Conservation (phyloP, 768 basidiomycete species). For the Psilocybe azurescens region DNA sequence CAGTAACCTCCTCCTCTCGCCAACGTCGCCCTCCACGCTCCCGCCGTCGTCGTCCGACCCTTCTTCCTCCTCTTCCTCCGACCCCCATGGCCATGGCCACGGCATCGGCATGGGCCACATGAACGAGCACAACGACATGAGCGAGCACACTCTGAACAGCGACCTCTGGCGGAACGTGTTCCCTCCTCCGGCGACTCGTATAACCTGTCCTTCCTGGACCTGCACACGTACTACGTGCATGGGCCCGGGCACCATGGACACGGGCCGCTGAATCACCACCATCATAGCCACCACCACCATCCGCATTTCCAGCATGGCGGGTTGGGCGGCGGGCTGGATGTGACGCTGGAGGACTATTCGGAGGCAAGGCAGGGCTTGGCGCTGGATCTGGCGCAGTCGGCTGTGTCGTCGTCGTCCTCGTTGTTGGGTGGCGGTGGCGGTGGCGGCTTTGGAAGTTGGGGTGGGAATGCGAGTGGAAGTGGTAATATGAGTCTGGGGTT, state of each 20-base stretch:
- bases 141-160: constrained; percentile 2
- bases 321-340: constrained; percentile 14
- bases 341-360: constrained; percentile 19
- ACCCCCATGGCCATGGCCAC: not conserved
- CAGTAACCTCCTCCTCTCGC: constrained; percentile 5
- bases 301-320: not conserved
- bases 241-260: not conserved
- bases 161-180: constrained; percentile 14
- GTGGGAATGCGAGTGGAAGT: not conserved
- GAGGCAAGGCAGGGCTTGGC: constrained; percentile 36
- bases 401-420: constrained; percentile 16
- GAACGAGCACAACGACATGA: not conserved
- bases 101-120: not conserved
- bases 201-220: constrained; percentile 71
- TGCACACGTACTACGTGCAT: constrained; percentile 54
- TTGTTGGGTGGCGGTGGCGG: not conserved
- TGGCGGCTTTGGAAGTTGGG: not conserved
- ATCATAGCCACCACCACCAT: no score
- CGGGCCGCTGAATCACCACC: no score
- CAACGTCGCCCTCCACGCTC: not conserved
- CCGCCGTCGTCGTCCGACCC: not conserved
- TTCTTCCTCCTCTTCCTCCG: not conserved
- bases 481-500: constrained; percentile 6
- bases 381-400: constrained; percentile 42
- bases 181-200: constrained; percentile 29